These are phyloP conservation scores for Salix udensis DNA, from an alignment of 345 rosid genomes.

Conservation along the genomic window DNA sequence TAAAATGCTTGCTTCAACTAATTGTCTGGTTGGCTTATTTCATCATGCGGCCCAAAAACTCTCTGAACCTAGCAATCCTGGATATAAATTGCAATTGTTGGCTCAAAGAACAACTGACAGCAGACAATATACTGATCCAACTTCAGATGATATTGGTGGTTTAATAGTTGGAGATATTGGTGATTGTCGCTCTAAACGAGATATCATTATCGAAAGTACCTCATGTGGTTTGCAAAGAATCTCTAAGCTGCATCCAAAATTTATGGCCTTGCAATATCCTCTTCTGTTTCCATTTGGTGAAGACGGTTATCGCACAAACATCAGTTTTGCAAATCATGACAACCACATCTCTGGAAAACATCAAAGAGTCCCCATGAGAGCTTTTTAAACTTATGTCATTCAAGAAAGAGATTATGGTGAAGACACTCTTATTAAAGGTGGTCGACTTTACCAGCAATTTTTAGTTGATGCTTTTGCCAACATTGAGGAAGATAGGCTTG, in stretches of 20 bases:
- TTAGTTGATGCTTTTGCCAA: background rate
- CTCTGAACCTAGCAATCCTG: no score
- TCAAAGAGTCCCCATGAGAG: background rate
- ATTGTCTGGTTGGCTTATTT: no score
- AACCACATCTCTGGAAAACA: rapidly evolving
- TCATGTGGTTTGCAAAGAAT: background rate
- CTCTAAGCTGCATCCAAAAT: background rate
- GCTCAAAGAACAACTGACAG: background rate
- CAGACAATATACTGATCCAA: background rate
- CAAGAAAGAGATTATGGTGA: rapidly evolving
- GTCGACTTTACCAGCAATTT: background rate
- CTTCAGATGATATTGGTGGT: background rate
- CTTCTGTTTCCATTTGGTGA: background rate
- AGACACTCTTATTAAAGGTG: background rate
- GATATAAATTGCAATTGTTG: no score
- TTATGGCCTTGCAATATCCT: background rate
- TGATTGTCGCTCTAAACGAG: rapidly evolving
- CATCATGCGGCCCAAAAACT: no score
- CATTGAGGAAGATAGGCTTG: background rate
- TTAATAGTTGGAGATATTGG: background rate
- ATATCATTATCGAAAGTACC: background rate
- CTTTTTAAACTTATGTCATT: background rate
- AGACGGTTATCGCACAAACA: background rate
- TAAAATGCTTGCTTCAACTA: no score
- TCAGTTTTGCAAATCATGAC: background rate